These are phyloP conservation scores for Avena insularis DNA, from an alignment of 176 grass and related monocot genomes.

Conservation along the genomic window DNA sequence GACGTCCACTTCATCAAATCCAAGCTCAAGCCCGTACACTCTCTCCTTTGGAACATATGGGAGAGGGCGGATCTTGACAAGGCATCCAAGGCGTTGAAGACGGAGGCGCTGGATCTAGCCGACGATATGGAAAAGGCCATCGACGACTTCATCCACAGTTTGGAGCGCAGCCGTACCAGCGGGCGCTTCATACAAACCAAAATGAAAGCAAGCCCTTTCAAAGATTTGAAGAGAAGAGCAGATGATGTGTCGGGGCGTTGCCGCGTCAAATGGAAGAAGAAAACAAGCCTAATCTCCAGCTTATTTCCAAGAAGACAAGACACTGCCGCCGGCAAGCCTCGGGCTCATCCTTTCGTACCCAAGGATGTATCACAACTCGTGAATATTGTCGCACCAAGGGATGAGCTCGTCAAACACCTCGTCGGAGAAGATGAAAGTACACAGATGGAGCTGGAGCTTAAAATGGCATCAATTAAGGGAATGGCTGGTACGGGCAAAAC, in stretches of 20 bases:
- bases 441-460: rapidly evolving
- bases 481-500: not conserved
- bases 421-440: not conserved
- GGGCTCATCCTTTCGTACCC: not conserved
- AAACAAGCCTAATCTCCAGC: no score
- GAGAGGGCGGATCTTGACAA: no score
- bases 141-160: not conserved
- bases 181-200: not conserved
- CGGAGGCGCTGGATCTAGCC: not conserved
- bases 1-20: no score
- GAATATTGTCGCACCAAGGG: rapidly evolving
- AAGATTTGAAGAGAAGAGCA: not conserved
- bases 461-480: not conserved
- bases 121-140: not conserved
- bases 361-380: not conserved
- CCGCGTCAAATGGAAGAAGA: not conserved
- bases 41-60: no score
- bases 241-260: not conserved
- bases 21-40: no score
- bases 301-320: not conserved
- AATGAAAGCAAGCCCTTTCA: not conserved
- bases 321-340: not conserved
- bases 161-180: not conserved
- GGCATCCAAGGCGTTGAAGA: no score
- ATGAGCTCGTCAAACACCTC: not conserved